phyloP scores from a whole-genome alignment of 331 rosid species.

The Saraca asoca region DNA sequence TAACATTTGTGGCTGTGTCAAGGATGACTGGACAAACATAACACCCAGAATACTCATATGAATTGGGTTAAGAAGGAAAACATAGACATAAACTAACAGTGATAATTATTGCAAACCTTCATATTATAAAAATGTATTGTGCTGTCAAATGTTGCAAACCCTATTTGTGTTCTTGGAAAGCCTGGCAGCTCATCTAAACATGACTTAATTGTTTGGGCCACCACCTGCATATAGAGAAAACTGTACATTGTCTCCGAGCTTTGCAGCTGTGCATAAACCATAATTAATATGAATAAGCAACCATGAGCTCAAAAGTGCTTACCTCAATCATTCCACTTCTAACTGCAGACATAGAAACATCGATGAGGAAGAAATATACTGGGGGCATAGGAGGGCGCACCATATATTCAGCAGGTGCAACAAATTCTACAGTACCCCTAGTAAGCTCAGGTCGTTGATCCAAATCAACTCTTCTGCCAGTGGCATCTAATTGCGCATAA shows the following conservation, averaged over 20 bases:
- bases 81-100: constrained; percentile 15
- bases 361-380: constrained; percentile 91
- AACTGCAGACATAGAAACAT: constrained; percentile 88
- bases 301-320: constrained; percentile 30
- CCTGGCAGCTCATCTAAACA: constrained; percentile 96
- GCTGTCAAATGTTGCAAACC: constrained; percentile 98
- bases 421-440: constrained; percentile 93
- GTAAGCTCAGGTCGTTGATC: constrained; percentile 90
- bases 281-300: not conserved
- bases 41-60: constrained; percentile 36
- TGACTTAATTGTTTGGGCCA: constrained; percentile 86
- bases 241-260: constrained; percentile 13
- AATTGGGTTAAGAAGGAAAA: constrained; percentile 19
- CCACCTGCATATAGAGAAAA: constrained; percentile 58
- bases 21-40: constrained; percentile 71
- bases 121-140: constrained; percentile 91
- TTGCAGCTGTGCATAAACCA: constrained; percentile 4
- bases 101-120: constrained; percentile 62
- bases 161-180: constrained; percentile 95
- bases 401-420: constrained; percentile 99
- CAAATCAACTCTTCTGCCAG: constrained; percentile 86
- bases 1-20: constrained; percentile 98
- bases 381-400: constrained; percentile 99
- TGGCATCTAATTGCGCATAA: constrained; percentile 87
- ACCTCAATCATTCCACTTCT: constrained; percentile 99